A percentile compares a stretch with the other conserved stretches of the same genome.
These are phyloP conservation scores for Jaapia argillacea DNA, from an alignment of 768 basidiomycete species.

Conservation along the genomic window DNA sequence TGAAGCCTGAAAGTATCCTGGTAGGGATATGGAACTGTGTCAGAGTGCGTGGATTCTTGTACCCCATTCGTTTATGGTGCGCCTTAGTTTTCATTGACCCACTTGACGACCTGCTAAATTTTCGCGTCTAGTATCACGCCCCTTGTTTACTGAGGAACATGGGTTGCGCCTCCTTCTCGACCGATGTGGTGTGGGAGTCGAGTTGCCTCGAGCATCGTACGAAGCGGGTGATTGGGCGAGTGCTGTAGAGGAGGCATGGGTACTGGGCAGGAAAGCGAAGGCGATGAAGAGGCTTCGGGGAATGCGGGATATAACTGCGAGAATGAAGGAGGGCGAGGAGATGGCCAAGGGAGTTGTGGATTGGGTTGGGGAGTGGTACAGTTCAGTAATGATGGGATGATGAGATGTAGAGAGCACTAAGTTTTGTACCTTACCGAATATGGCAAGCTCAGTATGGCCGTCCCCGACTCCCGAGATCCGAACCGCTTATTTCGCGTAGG, in stretches of 20 bases:
- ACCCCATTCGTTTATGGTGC: conserved; percentile 73
- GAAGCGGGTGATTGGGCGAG: conserved; percentile 68
- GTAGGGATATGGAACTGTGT: conserved; percentile 78
- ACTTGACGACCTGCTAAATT: background rate
- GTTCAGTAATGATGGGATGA: no score
- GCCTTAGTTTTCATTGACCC: conserved; percentile 8
- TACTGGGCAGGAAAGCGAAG: conserved; percentile 36
- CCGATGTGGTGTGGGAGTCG: conserved; percentile 57
- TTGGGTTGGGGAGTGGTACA: conserved; percentile 39
- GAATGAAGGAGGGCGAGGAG: conserved; percentile 30
- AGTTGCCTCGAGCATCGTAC: conserved; percentile 52
- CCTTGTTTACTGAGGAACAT: conserved; percentile 75
- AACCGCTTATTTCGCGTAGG: no score
- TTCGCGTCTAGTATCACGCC: conserved; percentile 48
- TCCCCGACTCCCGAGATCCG: no score
- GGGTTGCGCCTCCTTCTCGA: conserved; percentile 59
- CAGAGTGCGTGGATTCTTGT: conserved; percentile 66
- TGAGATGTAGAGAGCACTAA: no score
- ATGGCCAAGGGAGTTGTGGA: conserved; percentile 39
- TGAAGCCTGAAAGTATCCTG: background rate
- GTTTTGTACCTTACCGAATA: no score
- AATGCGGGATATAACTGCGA: conserved; percentile 24
- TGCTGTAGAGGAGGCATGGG: conserved; percentile 49
- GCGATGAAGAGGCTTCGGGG: conserved; percentile 34
- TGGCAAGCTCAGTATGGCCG: no score